Evolutionary conservation across 352 stramenopile species (phyloP).

Genomic region (Globisporangium megalacanthum): DNA sequence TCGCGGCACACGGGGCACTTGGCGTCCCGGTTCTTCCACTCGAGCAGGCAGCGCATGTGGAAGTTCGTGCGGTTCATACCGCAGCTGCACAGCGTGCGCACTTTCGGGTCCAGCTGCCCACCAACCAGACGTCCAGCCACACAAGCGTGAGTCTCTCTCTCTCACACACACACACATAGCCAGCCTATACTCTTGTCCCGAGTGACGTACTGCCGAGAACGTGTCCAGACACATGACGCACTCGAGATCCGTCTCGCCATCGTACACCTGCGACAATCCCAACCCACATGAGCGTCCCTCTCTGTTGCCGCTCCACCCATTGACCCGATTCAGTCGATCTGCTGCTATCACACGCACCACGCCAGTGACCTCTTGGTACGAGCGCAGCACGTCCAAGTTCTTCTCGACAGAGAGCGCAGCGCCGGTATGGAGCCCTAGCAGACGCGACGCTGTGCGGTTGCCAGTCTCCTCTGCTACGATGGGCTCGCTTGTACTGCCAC

Average conservation of each 20-base stretch:
- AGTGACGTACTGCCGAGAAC: conserved; percentile 34
- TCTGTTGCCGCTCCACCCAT: too few species aligned
- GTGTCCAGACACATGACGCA: conserved; percentile 86
- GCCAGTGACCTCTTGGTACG: conserved; percentile 63
- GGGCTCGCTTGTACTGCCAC: conserved; percentile 11
- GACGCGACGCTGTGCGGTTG: not conserved
- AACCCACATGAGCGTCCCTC: too few species aligned
- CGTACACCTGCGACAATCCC: conserved; percentile 30
- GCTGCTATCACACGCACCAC: conserved; percentile 25
- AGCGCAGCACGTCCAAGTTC: conserved; percentile 46
- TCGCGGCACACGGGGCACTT: conserved; percentile 84
- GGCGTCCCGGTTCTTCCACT: conserved; percentile 80
- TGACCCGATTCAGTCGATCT: too few species aligned
- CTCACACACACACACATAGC: too few species aligned
- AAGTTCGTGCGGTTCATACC: conserved; percentile 89
- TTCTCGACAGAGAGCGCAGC: conserved; percentile 12
- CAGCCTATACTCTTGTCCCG: not conserved
- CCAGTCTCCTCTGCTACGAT: not conserved
- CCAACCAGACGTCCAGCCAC: not conserved
- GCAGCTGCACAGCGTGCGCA: conserved; percentile 84
- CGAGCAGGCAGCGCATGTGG: conserved; percentile 82
- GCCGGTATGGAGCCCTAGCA: conserved; percentile 10
- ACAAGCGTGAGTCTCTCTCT: not conserved
- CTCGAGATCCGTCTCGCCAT: conserved; percentile 67
- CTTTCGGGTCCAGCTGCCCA: conserved; percentile 58